Evolutionary conservation across 2,329 filamentous ascomycete genomes (phyloP).

Genomic region (Rhynchosporium graminicola): DNA sequence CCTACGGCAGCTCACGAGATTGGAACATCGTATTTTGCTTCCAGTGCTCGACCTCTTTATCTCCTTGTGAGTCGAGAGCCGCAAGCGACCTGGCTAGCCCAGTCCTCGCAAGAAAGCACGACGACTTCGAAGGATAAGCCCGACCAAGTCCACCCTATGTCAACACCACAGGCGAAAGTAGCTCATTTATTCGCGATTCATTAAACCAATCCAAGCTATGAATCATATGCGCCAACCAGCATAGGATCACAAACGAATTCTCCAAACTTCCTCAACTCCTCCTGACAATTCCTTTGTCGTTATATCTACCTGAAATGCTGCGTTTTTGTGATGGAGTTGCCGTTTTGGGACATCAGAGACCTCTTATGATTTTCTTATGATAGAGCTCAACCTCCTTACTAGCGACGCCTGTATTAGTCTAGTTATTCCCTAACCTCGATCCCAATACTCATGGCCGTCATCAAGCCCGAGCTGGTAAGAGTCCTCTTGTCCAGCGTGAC

Average conservation of each 20-base stretch:
- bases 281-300: not conserved
- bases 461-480: conserved; percentile 26
- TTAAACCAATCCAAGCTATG: not conserved
- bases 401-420: not conserved
- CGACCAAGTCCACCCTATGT: not conserved
- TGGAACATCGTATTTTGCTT: too few species aligned
- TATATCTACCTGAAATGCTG: too few species aligned
- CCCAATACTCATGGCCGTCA: conserved; percentile 25
- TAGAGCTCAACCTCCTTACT: too few species aligned
- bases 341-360: too few species aligned
- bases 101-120: not conserved
- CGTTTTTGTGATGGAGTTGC: too few species aligned
- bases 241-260: not conserved
- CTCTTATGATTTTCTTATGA: too few species aligned
- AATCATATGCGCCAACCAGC: not conserved
- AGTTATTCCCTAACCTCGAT: not conserved
- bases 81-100: not conserved
- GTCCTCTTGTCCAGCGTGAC: conserved; percentile 20
- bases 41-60: too few species aligned
- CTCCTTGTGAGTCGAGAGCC: not conserved
- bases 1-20: too few species aligned
- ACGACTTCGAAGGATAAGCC: not conserved
- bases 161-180: not conserved
- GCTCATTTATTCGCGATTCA: not conserved
- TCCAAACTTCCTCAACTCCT: not conserved